Evolutionary conservation across 2,329 filamentous ascomycete genomes (phyloP), one percentile per base, ranked within the genome.

Genomic region (Sclerotinia minor): DNA sequence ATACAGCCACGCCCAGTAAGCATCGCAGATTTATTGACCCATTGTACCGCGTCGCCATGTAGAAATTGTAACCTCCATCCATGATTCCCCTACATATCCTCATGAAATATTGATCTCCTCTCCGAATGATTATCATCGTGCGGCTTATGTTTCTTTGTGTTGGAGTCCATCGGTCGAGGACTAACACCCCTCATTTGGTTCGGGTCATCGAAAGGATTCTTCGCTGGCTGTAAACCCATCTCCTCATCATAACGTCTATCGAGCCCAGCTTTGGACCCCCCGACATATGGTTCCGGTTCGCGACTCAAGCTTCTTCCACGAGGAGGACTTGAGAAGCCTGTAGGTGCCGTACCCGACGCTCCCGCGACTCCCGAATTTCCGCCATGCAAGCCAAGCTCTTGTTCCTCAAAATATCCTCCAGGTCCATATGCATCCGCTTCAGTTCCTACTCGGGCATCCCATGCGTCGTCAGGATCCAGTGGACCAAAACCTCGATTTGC

Each of bases 381-480:
- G 79, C 78, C 72, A 71, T 78, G 77, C 61, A 81, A 74, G 0
- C 89, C 89, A 6, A 92, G 80, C 78, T 93, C 91, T 75, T 91
- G 87, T 79, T 92, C 90, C 77, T 94, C 92, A 78, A 92, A 92
- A 60, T 92, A 92, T 60, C 84, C 84, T 29, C 82, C 81, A 2
- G 81, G 80, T 2, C 85, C 85, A 76, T 89, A 88, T 17, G 79
- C 80, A 75, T 90, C 88, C 24, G 89, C 86, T 78, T 94, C 91
- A 73, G 87, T 83, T 68, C 90, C 91, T 5, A 96, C 91, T 69
- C 91, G 83, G 71, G 91, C 80, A 79, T 95, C 92, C 92, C 92
- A 96, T 2, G 92, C 91, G 75, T 94, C 91, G 76, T 96, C 92
- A 1, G 91, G 91, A 75, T 95, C 92, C 57, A 92, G 83, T 5